phyloP scores from a whole-genome alignment of 768 basidiomycete genomes.

The Kwoniella newhampshirensis region DNA sequence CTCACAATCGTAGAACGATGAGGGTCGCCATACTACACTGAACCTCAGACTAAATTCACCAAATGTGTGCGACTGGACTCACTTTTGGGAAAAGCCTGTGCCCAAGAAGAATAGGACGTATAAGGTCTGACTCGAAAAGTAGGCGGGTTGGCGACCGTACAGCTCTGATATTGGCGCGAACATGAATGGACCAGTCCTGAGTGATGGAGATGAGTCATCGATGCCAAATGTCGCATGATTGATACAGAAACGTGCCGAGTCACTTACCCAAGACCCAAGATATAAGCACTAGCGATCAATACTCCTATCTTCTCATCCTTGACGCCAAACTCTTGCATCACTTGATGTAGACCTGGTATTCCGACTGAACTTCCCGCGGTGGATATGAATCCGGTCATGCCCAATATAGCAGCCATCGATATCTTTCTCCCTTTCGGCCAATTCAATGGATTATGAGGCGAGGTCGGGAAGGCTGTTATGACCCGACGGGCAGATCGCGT shows the following conservation, averaged over 20 bases:
- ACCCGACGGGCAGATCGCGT: constrained; percentile 1
- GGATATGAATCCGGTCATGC: constrained; percentile 44
- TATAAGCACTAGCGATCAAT: constrained; percentile 34
- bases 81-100: constrained; percentile 38
- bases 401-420: constrained; percentile 29
- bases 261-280: constrained; percentile 49
- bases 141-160: constrained; percentile 44
- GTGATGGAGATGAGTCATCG: too few relatives aligned
- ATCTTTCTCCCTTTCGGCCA: constrained; percentile 36
- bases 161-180: constrained; percentile 48
- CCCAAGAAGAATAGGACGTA: constrained; percentile 42
- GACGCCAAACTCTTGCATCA: constrained; percentile 36
- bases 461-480: constrained; percentile 13
- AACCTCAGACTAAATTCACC: background rate
- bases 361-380: constrained; percentile 40
- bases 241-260: too few relatives aligned
- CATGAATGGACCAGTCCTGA: constrained; percentile 46
- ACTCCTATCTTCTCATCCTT: constrained; percentile 37
- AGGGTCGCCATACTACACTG: constrained; percentile 33
- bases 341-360: constrained; percentile 42
- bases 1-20: constrained; percentile 41
- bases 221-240: too few relatives aligned
- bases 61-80: constrained; percentile 6
- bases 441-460: constrained; percentile 36
- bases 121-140: constrained; percentile 25